phyloP scores from a whole-genome alignment of 768 basidiomycete species.

The Russula compacta region DNA sequence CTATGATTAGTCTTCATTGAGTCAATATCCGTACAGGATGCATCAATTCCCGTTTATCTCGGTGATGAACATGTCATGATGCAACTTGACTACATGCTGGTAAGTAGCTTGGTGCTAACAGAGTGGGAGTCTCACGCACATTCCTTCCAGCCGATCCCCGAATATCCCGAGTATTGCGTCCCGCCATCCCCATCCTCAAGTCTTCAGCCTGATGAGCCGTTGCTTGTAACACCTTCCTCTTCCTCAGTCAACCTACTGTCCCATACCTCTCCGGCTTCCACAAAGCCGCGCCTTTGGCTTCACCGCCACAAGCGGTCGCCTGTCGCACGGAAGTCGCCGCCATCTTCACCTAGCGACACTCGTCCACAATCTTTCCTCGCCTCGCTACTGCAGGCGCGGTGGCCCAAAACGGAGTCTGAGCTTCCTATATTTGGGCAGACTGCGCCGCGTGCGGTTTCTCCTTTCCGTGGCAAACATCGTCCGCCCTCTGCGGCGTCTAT shows the following conservation, averaged over 20 bases:
- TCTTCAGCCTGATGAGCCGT: slow-evolving; percentile 14
- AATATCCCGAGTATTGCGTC: slow-evolving; percentile 17
- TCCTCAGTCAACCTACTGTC: slow-evolving; percentile 18
- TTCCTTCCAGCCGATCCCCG: slow-evolving; percentile 15
- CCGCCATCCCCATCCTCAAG: slow-evolving; percentile 22
- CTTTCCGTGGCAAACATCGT: slow-evolving; percentile 15
- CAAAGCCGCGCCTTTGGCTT: slow-evolving; percentile 37
- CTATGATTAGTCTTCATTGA: not conserved
- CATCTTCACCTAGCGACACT: slow-evolving; percentile 13
- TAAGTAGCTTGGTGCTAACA: not conserved
- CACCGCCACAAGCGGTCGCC: slow-evolving; percentile 37
- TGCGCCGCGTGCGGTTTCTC: slow-evolving; percentile 18
- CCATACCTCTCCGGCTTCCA: slow-evolving; percentile 23
- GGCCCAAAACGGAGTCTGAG: slow-evolving; percentile 20
- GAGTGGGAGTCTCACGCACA: slow-evolving; percentile 1
- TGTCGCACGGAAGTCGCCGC: slow-evolving; percentile 14
- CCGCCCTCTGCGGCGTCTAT: slow-evolving; percentile 13
- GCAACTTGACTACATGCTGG: slow-evolving; percentile 18
- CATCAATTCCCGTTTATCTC: slow-evolving; percentile 1
- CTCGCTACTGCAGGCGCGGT: slow-evolving; percentile 17
- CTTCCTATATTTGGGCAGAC: slow-evolving; percentile 21
- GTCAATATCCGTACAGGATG: slow-evolving; percentile 4
- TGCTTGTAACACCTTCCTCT: slow-evolving; percentile 16
- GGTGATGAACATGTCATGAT: slow-evolving; percentile 18
- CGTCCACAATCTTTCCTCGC: slow-evolving; percentile 18